Evolutionary conservation across 1,139 yeast genomes (phyloP).

Genomic region (Tardiomyces depauwii): DNA sequence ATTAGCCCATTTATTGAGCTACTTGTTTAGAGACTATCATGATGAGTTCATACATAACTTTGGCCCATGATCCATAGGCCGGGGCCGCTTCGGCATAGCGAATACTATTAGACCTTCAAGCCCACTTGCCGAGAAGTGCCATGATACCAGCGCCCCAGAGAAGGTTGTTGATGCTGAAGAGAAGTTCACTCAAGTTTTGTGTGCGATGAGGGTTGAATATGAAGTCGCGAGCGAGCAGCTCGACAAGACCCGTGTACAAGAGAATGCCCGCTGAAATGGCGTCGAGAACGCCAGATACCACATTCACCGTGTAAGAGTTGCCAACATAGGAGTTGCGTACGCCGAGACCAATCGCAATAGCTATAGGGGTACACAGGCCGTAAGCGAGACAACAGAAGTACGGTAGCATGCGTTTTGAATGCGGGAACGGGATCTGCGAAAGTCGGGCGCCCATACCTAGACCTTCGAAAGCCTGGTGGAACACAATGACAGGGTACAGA

Average conservation of each 20-base stretch:
- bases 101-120: constrained; percentile 26
- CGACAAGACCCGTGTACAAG: constrained; percentile 77
- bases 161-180: constrained; percentile 30
- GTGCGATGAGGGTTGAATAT: constrained; percentile 33
- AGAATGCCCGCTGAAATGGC: constrained; percentile 78
- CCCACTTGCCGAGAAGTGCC: constrained; percentile 88
- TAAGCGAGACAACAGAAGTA: constrained; percentile 50
- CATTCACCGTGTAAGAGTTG: constrained; percentile 47
- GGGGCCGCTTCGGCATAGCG: too few species aligned
- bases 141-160: constrained; percentile 68
- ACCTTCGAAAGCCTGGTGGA: constrained; percentile 92
- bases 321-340: constrained; percentile 55
- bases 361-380: constrained; percentile 70
- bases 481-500: constrained; percentile 67
- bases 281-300: constrained; percentile 72
- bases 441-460: constrained; percentile 83
- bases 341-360: constrained; percentile 80
- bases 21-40: too few species aligned
- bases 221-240: constrained; percentile 83
- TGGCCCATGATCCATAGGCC: too few species aligned
- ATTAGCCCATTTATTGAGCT: too few species aligned
- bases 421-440: constrained; percentile 63
- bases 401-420: constrained; percentile 37
- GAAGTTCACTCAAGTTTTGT: constrained; percentile 25
- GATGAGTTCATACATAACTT: too few species aligned